Evolutionary conservation across 2,329 filamentous ascomycete species (phyloP), one percentile per base, ranked within the genome.

Genomic region (Clarireedia sp.): DNA sequence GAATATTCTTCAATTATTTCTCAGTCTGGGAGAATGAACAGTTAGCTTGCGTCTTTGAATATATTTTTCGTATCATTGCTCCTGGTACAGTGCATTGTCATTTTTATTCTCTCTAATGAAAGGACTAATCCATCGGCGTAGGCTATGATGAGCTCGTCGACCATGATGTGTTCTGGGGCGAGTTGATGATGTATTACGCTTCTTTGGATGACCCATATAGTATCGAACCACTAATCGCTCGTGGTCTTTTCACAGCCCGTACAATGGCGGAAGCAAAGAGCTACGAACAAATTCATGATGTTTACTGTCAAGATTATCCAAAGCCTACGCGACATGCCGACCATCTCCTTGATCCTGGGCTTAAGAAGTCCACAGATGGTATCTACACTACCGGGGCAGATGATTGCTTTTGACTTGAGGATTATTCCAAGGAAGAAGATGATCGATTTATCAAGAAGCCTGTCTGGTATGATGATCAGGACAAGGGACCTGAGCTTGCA

Each of bases 11-110:
- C 16, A 16, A 10, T 17, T 23, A 48, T 17, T 59, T 57, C 23
- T 56, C 57, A n/a, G 46, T 51, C 6, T 59, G 51, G 54, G 57
- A 59, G 24, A 59, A 54, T 19, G 54, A 56, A 37, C 57, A 59
- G 29, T 21, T 59, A 19, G 50, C 45, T 44, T 59, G 57, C 33
- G 21, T 59, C 24, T 45, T 51, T 23, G 49, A 56, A 37, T 58
- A 58, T 43, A n/a, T 58, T 1, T 56, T 46, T 33, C n/a, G 37
- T 4, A 19, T 51, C 38, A 9, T 56, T 40, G 10, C 40, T 24
- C 46, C 38, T 24, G 49, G 57, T 58, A 50, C 12, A 16, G 9
- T 26, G 1, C 12, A 45, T 23, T 24, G 8, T 21, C 19, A 16
- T 36, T 47, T n/a, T 19, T 14, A 10, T 38, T 23, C 19, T 9